Conservation (phyloP, 371 early-diverging fungal genomes). For the Mucor indicus region DNA sequence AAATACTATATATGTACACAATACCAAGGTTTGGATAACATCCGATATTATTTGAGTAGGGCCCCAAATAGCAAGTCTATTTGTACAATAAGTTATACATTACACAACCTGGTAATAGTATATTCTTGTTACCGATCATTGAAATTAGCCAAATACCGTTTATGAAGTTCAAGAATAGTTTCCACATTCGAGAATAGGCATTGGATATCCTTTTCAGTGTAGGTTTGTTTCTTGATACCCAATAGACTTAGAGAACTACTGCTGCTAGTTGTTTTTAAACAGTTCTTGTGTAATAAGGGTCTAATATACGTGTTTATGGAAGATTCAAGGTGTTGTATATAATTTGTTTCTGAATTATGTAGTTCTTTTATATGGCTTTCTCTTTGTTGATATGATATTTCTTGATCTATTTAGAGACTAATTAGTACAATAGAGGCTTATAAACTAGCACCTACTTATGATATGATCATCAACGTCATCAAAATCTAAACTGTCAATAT, state of each 20-base stretch:
- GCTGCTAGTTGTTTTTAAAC: constrained; percentile 30
- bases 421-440: neutral
- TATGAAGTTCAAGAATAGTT: constrained; percentile 24
- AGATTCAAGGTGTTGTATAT: constrained; percentile 24
- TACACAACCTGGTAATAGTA: neutral
- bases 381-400: constrained; percentile 34
- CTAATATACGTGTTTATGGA: constrained; percentile 17
- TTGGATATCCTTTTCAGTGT: constrained; percentile 39
- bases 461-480: constrained; percentile 43
- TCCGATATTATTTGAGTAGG: constrained; percentile 54
- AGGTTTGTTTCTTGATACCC: constrained; percentile 37
- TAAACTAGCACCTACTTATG: constrained; percentile 22
- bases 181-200: constrained; percentile 45
- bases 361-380: constrained; percentile 36
- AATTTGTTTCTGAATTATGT: constrained; percentile 29
- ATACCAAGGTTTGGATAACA: constrained; percentile 39
- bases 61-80: constrained; percentile 46
- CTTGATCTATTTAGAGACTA: constrained; percentile 27
- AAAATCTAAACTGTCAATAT: constrained; percentile 40
- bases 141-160: constrained; percentile 17
- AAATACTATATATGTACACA: neutral
- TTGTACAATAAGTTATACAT: neutral
- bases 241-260: constrained; percentile 32
- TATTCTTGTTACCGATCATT: constrained; percentile 30
- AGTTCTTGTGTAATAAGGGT: no score